Base-by-base conservation (phyloP, 331 rosid genomes). In the Quercus phellos region DNA sequence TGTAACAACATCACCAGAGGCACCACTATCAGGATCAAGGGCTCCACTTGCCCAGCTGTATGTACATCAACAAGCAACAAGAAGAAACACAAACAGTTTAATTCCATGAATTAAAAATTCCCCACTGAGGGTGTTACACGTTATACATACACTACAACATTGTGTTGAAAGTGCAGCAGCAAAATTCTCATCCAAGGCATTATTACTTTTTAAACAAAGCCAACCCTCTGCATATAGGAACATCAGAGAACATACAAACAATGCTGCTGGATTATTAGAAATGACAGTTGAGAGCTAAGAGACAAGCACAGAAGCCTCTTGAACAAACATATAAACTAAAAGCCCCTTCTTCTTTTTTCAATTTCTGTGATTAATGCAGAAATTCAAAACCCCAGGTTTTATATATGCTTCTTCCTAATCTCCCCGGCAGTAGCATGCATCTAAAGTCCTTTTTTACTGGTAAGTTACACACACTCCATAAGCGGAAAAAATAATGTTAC, bases 21-120 rank as follows among this genome's bases (percentile, higher is more conserved):
- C 84, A 67, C 84, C 86, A 61, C 89, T 78, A 83, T 88, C 91
- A 18, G 89, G 91, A 83, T 85, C 91, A 67, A 88, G 91, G 68
- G 88, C 91, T 74, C 89, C 91, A 81, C 91, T 88, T 64, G 88
- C 91, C 91, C 91, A 88, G 71, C 91, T 88, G 72, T 34, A 17
- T 12, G 19, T 18, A 66, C 35, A 32, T 66, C 50, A 30, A 46
- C 53, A 66, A 32, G 17, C 70, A 17, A 66, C 50, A 46, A 46
- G 53, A 46, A 11, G 53, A 12, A 46, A 46, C 24, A 66, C n/a
- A 17, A 34, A 18, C 70, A 17, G 34, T 66, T 34, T 27, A 17
- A 66, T 34, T 35, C 71, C 17, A n/a, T 8, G 3, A 3, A 66
- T 17, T 32, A 8, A 34, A 29, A 17, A 8, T 32, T 27, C 26